phyloP scores from a whole-genome alignment of 2,329 filamentous ascomycete species.

The Penicillium fuscoglaucum region DNA sequence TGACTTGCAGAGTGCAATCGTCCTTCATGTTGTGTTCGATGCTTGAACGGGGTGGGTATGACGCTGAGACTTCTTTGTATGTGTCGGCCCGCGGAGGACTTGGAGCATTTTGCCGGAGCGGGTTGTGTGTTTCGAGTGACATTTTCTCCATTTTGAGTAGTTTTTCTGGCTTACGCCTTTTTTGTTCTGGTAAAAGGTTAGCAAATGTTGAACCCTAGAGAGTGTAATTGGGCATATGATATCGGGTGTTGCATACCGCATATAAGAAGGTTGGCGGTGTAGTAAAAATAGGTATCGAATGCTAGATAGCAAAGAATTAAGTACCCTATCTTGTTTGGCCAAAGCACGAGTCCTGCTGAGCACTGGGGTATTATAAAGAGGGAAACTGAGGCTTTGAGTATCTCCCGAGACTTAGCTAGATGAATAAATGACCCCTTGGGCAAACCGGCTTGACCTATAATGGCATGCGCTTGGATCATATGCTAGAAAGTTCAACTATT shows the following conservation, averaged over 20 bases:
- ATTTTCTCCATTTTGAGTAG: not conserved
- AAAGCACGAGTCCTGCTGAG: not conserved
- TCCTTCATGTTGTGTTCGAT: not conserved
- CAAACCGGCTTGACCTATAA: not conserved
- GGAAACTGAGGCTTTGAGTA: not conserved
- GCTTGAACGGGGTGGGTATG: not conserved
- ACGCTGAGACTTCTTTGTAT: conserved; percentile 7
- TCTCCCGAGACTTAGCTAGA: not conserved
- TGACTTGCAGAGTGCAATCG: conserved; percentile 5
- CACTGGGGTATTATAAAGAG: not conserved
- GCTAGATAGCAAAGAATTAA: not conserved
- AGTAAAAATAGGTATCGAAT: not conserved
- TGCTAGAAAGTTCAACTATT: conserved; percentile 6
- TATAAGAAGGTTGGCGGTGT: not conserved
- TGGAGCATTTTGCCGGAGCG: not conserved
- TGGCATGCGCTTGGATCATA: conserved; percentile 2
- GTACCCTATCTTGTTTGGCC: not conserved
- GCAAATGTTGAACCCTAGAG: not conserved
- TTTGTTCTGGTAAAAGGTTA: not conserved
- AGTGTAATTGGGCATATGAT: not conserved
- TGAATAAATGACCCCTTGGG: conserved; percentile 1
- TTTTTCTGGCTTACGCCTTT: not conserved
- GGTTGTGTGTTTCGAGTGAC: conserved; percentile 2
- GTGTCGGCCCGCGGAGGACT: not conserved
- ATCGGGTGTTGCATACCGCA: not conserved